Conservation (phyloP, 345 rosid species). For the Ailanthus altissimus region DNA sequence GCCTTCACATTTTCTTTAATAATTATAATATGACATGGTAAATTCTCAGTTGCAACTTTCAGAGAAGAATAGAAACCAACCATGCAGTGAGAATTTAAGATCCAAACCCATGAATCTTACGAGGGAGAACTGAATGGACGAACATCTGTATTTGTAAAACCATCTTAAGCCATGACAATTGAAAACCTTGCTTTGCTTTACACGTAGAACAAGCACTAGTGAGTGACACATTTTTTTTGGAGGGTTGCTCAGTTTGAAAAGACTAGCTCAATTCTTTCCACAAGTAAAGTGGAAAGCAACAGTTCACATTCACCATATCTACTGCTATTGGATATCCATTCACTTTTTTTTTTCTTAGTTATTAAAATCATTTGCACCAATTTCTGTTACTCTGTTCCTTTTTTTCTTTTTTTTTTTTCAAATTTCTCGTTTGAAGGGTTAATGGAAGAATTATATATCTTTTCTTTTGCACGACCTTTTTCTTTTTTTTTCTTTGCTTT, state of each 20-base stretch:
- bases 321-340: conserved; percentile 1
- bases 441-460: not conserved
- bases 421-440: conserved; percentile 2
- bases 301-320: not conserved
- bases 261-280: not conserved
- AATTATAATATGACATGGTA: too few species aligned
- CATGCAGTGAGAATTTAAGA: too few species aligned
- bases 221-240: too few species aligned
- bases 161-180: not conserved
- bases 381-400: not conserved
- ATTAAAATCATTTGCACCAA: not conserved
- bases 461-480: conserved; percentile 13
- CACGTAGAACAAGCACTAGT: not conserved
- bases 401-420: too few species aligned
- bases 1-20: not conserved
- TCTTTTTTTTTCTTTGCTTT: conserved; percentile 1
- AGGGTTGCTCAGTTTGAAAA: not conserved
- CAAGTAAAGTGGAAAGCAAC: conserved; percentile 15
- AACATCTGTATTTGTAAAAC: not conserved
- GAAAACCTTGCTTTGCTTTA: not conserved
- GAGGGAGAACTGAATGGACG: too few species aligned
- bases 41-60: too few species aligned
- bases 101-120: too few species aligned
- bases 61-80: too few species aligned
- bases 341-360: not conserved